Conservation (phyloP, 495 filamentous ascomycete species). For the Penicillium roqueforti region DNA sequence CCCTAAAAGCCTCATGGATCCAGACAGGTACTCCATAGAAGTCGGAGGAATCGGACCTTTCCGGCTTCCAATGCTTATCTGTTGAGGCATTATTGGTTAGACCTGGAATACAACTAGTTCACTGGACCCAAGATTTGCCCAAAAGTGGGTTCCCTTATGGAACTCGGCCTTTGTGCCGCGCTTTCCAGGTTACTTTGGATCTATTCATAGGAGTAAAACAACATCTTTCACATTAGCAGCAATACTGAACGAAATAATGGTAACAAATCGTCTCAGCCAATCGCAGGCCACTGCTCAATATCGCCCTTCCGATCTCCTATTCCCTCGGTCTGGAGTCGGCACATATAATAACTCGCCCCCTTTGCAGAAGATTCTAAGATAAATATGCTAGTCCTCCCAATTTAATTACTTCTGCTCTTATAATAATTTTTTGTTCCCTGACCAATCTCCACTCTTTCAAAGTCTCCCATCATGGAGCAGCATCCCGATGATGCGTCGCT, state of each 20-base stretch:
- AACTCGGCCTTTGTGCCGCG: constrained; percentile 9
- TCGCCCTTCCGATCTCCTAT: background rate
- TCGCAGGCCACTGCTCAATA: background rate
- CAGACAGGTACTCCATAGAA: background rate
- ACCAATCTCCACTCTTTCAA: constrained; percentile 12
- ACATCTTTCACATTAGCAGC: background rate
- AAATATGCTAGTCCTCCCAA: constrained; percentile 3
- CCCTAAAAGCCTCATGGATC: background rate
- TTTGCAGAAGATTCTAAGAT: background rate
- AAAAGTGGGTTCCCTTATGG: background rate
- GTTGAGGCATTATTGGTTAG: background rate
- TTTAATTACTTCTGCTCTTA: background rate
- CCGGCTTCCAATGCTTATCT: background rate
- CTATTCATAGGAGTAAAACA: constrained; percentile 5
- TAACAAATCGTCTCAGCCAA: background rate
- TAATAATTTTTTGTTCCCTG: background rate
- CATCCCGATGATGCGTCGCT: constrained; percentile 7
- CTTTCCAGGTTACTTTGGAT: background rate
- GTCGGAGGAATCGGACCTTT: background rate
- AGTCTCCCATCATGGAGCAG: constrained; percentile 8
- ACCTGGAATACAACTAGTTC: background rate
- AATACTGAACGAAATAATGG: background rate
- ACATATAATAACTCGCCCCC: background rate
- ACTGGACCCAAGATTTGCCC: background rate
- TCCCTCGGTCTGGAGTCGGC: constrained; percentile 3